Evolutionary conservation across 2,329 filamentous ascomycete genomes (phyloP).

Genomic region (Beauveria varroae): DNA sequence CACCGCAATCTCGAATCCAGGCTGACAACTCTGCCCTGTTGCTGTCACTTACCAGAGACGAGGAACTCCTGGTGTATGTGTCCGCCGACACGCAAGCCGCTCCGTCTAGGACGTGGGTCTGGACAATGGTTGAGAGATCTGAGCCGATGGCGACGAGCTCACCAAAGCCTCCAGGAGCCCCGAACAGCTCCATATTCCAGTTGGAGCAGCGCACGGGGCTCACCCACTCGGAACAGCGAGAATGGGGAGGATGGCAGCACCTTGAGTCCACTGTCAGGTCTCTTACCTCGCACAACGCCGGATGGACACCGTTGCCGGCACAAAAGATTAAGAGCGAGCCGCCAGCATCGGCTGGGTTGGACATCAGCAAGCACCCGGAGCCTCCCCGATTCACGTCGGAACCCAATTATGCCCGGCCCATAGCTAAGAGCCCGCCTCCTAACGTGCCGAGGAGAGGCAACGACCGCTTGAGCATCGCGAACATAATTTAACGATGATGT

Average conservation of each 20-base stretch:
- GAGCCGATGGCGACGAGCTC: constrained; percentile 16
- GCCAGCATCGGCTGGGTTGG: constrained; percentile 19
- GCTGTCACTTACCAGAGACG: constrained; percentile 49
- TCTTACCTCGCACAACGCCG: constrained; percentile 25
- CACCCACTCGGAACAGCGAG: constrained; percentile 48
- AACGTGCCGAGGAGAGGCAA: constrained; percentile 19
- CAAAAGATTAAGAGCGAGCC: constrained; percentile 30
- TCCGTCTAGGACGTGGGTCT: constrained; percentile 75
- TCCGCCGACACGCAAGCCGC: constrained; percentile 80
- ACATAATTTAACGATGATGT: constrained; percentile 32
- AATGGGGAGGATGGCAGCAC: constrained; percentile 76
- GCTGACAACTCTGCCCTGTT: constrained; percentile 26
- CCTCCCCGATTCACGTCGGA: constrained; percentile 3
- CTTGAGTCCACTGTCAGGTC: constrained; percentile 46
- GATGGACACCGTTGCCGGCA: constrained; percentile 25
- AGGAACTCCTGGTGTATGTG: constrained; percentile 81
- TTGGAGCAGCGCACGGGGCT: constrained; percentile 44
- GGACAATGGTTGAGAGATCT: constrained; percentile 54
- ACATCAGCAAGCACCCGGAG: constrained; percentile 15
- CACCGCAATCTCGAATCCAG: constrained; percentile 24
- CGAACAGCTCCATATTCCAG: constrained; percentile 34
- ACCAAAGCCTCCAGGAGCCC: constrained; percentile 15
- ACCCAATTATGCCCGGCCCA: constrained; percentile 17
- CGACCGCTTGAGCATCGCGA: constrained; percentile 35
- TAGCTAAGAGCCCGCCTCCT: constrained; percentile 19